phyloP scores from a whole-genome alignment of 75 land plant species.

The Cunninghamia lanceolata region DNA sequence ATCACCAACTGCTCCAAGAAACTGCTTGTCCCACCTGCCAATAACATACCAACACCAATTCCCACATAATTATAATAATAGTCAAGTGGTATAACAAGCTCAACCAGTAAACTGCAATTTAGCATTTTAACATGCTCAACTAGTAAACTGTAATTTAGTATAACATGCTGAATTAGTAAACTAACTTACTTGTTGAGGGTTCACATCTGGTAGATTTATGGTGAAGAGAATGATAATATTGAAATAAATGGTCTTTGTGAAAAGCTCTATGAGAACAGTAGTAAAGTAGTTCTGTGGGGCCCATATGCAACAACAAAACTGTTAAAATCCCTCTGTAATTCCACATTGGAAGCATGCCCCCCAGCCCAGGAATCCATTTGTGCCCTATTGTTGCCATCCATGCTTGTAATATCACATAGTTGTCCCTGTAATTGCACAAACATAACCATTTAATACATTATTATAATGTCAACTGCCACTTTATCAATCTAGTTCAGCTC shows the following conservation, averaged over 20 bases:
- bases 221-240: conserved; percentile 30
- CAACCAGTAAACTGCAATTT: neutral
- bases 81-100: neutral
- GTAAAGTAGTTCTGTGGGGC: conserved; percentile 36
- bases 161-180: neutral
- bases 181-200: conserved; percentile 34
- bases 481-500: neutral
- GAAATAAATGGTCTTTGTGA: conserved; percentile 18
- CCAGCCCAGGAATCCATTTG: conserved; percentile 14
- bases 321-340: conserved; percentile 19
- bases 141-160: too few relatives aligned
- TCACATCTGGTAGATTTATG: conserved; percentile 31
- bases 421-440: conserved; percentile 27
- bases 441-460: neutral
- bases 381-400: conserved; percentile 22
- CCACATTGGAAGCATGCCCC: conserved; percentile 26
- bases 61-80: too few relatives aligned
- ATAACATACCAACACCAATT: neutral
- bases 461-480: neutral
- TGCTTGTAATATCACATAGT: conserved; percentile 32
- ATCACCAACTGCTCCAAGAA: conserved; percentile 32
- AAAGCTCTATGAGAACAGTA: conserved; percentile 32
- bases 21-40: conserved; percentile 24
- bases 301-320: conserved; percentile 29
- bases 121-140: too few relatives aligned